Evolutionary conservation across 2,329 filamentous ascomycete genomes (phyloP).

Genomic region (Neofusicoccum cordaticola): DNA sequence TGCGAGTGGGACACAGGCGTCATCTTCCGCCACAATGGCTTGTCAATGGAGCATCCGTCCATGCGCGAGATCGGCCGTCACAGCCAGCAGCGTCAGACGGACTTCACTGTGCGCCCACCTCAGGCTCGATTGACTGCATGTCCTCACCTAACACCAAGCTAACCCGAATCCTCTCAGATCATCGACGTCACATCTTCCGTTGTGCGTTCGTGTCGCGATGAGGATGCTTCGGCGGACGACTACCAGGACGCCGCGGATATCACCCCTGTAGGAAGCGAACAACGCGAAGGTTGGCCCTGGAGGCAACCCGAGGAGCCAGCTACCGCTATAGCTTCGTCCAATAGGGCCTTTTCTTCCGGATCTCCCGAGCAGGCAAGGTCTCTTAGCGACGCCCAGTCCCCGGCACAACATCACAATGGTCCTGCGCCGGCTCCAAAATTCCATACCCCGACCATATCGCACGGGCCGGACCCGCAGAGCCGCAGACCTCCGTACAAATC

Average conservation of each 20-base stretch:
- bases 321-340: not conserved
- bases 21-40: constrained; percentile 21
- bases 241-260: not conserved
- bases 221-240: constrained; percentile 4
- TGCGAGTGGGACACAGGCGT: constrained; percentile 23
- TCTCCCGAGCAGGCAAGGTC: not conserved
- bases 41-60: constrained; percentile 6
- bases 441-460: not conserved
- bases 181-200: constrained; percentile 16
- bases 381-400: not conserved
- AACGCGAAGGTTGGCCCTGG: constrained; percentile 1
- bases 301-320: not conserved
- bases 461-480: not conserved
- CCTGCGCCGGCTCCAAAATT: not conserved
- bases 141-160: not conserved
- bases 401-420: not conserved
- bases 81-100: not conserved
- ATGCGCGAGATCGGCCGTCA: constrained; percentile 20
- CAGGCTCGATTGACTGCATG: not conserved
- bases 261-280: not conserved
- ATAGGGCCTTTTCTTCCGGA: not conserved
- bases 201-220: constrained; percentile 6
- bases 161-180: not conserved
- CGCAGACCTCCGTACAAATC: not conserved
- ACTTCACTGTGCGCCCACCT: constrained; percentile 12